Evolutionary conservation across 345 rosid genomes (phyloP).

Genomic region (Arabidopsis thaliana): DNA sequence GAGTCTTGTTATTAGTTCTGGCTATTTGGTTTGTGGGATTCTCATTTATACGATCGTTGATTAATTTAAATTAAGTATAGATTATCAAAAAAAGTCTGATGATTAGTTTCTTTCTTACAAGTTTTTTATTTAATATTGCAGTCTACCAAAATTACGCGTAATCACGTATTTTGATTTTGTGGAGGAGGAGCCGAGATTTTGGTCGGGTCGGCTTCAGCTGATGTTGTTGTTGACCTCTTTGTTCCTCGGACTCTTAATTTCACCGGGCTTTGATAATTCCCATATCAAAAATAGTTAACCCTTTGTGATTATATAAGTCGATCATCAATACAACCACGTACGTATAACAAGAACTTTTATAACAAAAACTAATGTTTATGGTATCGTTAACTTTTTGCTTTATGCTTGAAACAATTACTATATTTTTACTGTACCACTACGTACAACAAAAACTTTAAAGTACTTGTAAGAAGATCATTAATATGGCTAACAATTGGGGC

Average conservation of each 20-base stretch:
- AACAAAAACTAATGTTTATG: too few relatives aligned
- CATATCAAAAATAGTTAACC: too few relatives aligned
- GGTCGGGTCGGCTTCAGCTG: slow-evolving; percentile 32
- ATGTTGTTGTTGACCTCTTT: slow-evolving; percentile 18
- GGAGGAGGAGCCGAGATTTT: slow-evolving; percentile 25
- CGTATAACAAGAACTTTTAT: too few relatives aligned
- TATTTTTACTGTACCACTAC: too few relatives aligned
- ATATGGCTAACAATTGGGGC: background rate
- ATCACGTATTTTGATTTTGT: slow-evolving; percentile 19
- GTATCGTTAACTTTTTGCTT: too few relatives aligned
- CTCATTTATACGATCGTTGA: slow-evolving; percentile 31
- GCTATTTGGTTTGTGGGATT: slow-evolving; percentile 15
- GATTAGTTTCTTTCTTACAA: slow-evolving; percentile 21
- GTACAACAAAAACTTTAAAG: background rate
- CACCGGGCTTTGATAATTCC: background rate
- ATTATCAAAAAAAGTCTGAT: background rate
- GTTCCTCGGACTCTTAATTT: slow-evolving; percentile 14
- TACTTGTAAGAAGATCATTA: background rate
- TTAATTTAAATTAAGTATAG: background rate
- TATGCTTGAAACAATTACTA: too few relatives aligned
- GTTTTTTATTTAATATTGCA: slow-evolving; percentile 4
- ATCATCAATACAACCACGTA: too few relatives aligned
- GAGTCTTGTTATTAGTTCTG: background rate
- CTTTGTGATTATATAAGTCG: too few relatives aligned
- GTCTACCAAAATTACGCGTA: slow-evolving; percentile 44